Evolutionary conservation across 192 early-diverging fungal species (phyloP).

Genomic region (Dispira simplex): DNA sequence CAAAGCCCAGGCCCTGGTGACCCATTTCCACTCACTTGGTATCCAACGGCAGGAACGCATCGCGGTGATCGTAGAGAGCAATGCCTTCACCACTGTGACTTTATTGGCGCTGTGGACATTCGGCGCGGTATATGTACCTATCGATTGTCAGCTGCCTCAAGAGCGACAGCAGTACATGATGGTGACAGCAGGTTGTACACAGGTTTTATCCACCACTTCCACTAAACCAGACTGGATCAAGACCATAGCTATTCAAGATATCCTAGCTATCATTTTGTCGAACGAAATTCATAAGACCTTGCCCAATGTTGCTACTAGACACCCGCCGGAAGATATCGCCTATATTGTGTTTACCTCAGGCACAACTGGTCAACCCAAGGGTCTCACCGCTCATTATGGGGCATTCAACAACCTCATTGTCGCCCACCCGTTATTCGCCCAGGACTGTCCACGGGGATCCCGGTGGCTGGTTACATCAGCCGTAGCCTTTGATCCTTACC

Average conservation of each 20-base stretch:
- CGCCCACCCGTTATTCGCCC: not conserved
- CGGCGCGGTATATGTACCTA: not conserved
- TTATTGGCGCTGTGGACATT: not conserved
- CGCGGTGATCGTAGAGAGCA: not conserved
- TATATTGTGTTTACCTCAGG: slow-evolving; percentile 10
- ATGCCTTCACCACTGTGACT: not conserved
- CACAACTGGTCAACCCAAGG: slow-evolving; percentile 18
- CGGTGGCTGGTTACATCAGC: not conserved
- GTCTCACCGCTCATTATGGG: slow-evolving; percentile 9
- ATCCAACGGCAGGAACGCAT: not conserved
- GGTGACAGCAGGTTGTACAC: not conserved
- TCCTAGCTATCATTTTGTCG: not conserved
- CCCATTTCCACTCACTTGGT: not conserved
- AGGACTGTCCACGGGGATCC: not conserved
- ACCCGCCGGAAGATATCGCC: not conserved
- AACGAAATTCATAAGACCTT: not conserved
- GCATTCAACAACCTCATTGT: not conserved
- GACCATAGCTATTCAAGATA: not conserved
- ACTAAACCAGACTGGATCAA: not conserved
- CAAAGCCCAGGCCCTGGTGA: no score
- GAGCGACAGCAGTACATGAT: slow-evolving; percentile 9
- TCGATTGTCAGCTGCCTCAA: not conserved
- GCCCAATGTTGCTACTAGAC: not conserved
- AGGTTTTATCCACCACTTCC: not conserved
- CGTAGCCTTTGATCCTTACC: not conserved